Evolutionary conservation across 1,284 basidiomycete species (phyloP), one percentile per base, ranked within the genome.

Genomic region (Tilletia walkeri): DNA sequence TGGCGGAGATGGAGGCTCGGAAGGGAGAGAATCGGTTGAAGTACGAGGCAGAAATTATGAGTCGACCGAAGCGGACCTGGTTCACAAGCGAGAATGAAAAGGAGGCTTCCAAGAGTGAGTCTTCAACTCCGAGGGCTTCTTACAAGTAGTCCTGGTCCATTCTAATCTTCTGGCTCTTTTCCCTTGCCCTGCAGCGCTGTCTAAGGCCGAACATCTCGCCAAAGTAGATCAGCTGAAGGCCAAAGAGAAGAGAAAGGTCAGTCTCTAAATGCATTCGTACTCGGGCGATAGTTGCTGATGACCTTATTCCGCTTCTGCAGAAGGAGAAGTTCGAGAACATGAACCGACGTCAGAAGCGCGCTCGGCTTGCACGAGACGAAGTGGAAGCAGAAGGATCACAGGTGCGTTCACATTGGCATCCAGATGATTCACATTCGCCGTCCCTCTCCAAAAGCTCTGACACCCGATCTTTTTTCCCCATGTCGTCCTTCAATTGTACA

Each of bases 11-110:
- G 94, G 93, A 99, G 84, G 81, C 99, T 24, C 90, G 88, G 77
- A 99, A 98, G 85, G 93, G 95, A 48, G 89, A 96, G 84, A 99
- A 99, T 84, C 90, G 99, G 88, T 89, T 98, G 68, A 90, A 95
- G 82, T 93, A 99, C 80, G 88, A 92, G 83, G 89, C 88, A n/a
- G 96, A 99, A 85, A 99, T 99, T 78, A 93, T 90, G 84, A 90
- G 92, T 45, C 88, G 95, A 66, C 96, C 96, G 7, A 93, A 94
- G 36, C 87, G 95, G 74, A 97, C 95, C 14, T 99, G 96, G 96
- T 99, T 99, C 88, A 95, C 98, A 85, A 89, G 88, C 34, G 88
- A 88, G 72, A 91, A 91, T 83, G 94, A 97, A 77, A 98, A 93
- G 72, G 69, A 73, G 85, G 88, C 88, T 68, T 88, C 93, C 1